These are phyloP conservation scores for Colletotrichum siamense DNA, from an alignment of 2,329 filamentous ascomycete genomes.

Conservation along the genomic window DNA sequence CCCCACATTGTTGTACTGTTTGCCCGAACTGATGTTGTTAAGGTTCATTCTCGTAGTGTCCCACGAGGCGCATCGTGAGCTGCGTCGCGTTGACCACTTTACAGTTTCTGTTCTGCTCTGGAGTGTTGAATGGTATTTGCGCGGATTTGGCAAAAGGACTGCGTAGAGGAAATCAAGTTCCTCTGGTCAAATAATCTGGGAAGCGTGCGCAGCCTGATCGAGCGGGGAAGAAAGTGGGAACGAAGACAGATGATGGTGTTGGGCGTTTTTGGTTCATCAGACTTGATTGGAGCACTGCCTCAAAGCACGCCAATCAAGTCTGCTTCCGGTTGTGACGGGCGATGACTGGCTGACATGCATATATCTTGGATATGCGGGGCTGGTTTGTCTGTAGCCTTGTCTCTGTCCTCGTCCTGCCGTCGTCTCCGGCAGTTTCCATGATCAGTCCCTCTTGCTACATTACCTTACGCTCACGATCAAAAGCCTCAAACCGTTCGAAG, in stretches of 20 bases:
- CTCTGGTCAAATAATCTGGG: not conserved
- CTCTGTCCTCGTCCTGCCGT: not conserved
- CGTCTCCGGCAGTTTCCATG: rapidly evolving
- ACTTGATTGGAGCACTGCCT: not conserved
- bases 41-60: not conserved
- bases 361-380: not conserved
- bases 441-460: not conserved
- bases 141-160: not conserved
- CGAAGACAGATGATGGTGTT: rapidly evolving
- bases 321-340: rapidly evolving
- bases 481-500: rapidly evolving
- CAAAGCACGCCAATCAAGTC: not conserved
- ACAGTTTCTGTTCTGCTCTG: rapidly evolving
- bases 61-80: not conserved
- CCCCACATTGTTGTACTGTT: not conserved
- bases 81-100: not conserved
- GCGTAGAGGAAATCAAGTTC: rapidly evolving
- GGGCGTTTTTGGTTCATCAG: rapidly evolving
- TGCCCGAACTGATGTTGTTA: not conserved
- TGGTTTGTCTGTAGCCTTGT: not conserved
- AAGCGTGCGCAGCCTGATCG: not conserved
- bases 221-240: not conserved
- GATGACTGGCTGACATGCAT: rapidly evolving
- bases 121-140: not conserved
- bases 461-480: not conserved